Conservation (phyloP, 2,329 filamentous ascomycete species). For the Fusarium oligoseptatum region DNA sequence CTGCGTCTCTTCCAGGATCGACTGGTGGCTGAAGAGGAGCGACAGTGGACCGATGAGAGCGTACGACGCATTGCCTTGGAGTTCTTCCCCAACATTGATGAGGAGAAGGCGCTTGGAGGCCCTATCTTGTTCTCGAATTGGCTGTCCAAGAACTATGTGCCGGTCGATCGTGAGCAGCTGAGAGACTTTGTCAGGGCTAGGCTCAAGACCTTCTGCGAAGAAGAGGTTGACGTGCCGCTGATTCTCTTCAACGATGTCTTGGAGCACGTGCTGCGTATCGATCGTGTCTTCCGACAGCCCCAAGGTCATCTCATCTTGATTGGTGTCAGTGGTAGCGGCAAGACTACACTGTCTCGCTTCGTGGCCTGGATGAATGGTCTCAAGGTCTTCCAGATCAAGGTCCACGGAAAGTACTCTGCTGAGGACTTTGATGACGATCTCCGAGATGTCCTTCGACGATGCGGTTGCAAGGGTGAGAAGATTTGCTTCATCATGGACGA, state of each 20-base stretch:
- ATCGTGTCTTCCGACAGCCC: slow-evolving; percentile 97
- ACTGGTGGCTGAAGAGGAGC: slow-evolving; percentile 92
- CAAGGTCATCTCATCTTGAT: slow-evolving; percentile 99
- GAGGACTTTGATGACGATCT: slow-evolving; percentile 99
- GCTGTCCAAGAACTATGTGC: slow-evolving; percentile 98
- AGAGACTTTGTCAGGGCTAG: slow-evolving; percentile 98
- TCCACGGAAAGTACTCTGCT: slow-evolving; percentile 97
- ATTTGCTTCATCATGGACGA: slow-evolving; percentile 99
- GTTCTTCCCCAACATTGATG: slow-evolving; percentile 95
- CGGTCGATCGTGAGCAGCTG: slow-evolving; percentile 93
- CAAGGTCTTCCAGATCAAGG: slow-evolving; percentile 99
- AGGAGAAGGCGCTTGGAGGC: slow-evolving; percentile 87
- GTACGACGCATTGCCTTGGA: slow-evolving; percentile 89
- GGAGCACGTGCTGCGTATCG: slow-evolving; percentile 97
- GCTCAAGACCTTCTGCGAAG: slow-evolving; percentile 98
- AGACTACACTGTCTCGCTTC: slow-evolving; percentile 97
- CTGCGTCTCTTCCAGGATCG: slow-evolving; percentile 97
- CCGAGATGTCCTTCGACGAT: slow-evolving; percentile 90
- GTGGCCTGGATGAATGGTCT: slow-evolving; percentile 99
- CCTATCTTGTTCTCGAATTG: slow-evolving; percentile 99
- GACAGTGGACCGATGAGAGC: slow-evolving; percentile 92
- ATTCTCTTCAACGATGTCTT: slow-evolving; percentile 99
- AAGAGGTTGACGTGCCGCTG: slow-evolving; percentile 97
- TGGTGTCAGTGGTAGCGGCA: slow-evolving; percentile 97
- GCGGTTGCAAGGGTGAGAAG: slow-evolving; percentile 98